Evolutionary conservation across 306 rosid genomes (phyloP), one percentile per base, ranked within the genome.

Genomic region (Vigna angularis): DNA sequence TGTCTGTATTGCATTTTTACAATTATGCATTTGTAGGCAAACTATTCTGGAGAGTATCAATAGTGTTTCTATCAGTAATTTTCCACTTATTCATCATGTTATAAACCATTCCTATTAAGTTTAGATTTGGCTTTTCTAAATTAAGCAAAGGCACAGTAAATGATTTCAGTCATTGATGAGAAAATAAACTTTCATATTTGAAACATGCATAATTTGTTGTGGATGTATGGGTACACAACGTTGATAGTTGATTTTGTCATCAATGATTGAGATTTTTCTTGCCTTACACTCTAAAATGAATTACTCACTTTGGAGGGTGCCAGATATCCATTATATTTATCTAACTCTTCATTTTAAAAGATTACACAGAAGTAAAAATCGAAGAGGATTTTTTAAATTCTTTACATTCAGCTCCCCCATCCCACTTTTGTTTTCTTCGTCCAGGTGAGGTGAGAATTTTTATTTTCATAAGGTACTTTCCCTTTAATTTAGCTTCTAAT

Each of bases 11-110:
- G 45, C 84, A 55, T 64, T 22, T 83, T 62, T 10, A 45, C 12
- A 51, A 24, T 48, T 14, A 36, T 62, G 49, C 61, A 2, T 65
- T 56, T 14, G 51, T 18, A 45, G 73, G 34, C 50, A 66, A 17
- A 73, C 6, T 17, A 66, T 66, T 77, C 47, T 79, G 45, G 51
- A 56, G 66, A 45, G 24, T 44, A 42, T 72, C 6, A 69, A n/a
- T 61, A 44, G 34, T 66, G 50, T 79, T 81, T 65, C 71, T n/a
- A 74, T 51, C 36, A 28, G 22, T 40, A 26, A 14, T 28, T 73
- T 66, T 59, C 13, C 50, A 40, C 8, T 1, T 48, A 66, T 65
- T 16, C 56, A 16, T 16, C 56, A 16, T 64, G 10, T 15, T 26
- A 40, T 9, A 26, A 52, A 53, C 64, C 51, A 42, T 18, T 55